These are phyloP conservation scores for Ottelia alismoides DNA, from an alignment of 106 monocot genomes.

Conservation along the genomic window DNA sequence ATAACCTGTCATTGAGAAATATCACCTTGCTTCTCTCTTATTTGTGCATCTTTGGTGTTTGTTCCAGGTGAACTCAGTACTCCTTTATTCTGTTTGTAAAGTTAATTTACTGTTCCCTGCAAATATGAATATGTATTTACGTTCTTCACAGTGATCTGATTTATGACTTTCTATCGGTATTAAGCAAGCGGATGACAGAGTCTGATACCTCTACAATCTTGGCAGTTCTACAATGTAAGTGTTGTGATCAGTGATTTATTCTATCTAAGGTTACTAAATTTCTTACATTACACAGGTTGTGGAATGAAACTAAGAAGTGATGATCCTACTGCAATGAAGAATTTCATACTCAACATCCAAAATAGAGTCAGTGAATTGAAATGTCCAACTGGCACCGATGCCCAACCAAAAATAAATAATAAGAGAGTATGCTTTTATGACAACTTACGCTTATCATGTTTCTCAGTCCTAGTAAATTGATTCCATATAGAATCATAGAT, in stretches of 20 bases:
- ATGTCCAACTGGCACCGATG: constrained; percentile 13
- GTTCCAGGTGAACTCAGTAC: constrained; percentile 86
- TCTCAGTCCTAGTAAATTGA: neutral
- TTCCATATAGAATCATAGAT: neutral
- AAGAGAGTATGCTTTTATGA: constrained; percentile 43
- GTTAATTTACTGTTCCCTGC: too few relatives aligned
- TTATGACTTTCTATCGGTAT: constrained; percentile 65
- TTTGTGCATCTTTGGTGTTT: constrained; percentile 78
- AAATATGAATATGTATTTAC: too few relatives aligned
- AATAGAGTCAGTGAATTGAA: constrained; percentile 59
- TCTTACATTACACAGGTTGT: too few relatives aligned
- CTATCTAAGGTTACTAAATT: neutral
- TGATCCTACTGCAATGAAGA: constrained; percentile 87
- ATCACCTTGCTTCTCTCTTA: constrained; percentile 61
- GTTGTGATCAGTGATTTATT: neutral
- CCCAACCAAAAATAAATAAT: constrained; percentile 29
- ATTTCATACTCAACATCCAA: constrained; percentile 63
- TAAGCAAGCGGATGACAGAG: constrained; percentile 83
- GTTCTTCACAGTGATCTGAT: constrained; percentile 69
- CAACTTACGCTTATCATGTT: neutral
- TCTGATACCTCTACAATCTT: constrained; percentile 74
- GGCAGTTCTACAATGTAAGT: constrained; percentile 68
- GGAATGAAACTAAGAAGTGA: constrained; percentile 87
- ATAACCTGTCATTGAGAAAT: constrained; percentile 72
- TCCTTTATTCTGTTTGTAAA: too few relatives aligned